Conservation (phyloP, 305 asterid genomes). For the Rubia balearica region DNA sequence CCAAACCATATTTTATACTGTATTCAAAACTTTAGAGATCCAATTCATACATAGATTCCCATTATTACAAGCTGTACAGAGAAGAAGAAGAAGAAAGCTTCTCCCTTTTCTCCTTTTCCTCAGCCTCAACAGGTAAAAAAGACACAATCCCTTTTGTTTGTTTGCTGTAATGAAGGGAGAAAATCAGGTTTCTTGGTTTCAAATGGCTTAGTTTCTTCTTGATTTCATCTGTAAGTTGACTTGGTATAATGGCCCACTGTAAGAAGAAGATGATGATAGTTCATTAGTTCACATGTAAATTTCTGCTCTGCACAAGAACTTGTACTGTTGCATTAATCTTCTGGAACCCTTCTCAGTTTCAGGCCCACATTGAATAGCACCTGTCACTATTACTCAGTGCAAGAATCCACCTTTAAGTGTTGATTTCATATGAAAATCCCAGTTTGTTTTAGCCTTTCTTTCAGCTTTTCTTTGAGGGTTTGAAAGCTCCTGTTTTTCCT, state of each 20-base stretch:
- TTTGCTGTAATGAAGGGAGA: slow-evolving; percentile 18
- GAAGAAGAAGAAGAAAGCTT: slow-evolving; percentile 17
- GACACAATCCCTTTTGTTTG: slow-evolving; percentile 21
- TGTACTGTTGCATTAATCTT: slow-evolving; percentile 66
- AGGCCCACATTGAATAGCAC: slow-evolving; percentile 23
- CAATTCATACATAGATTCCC: slow-evolving; percentile 61
- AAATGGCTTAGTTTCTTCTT: slow-evolving; percentile 7
- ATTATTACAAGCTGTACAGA: slow-evolving; percentile 25
- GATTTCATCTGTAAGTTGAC: slow-evolving; percentile 25
- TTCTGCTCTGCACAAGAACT: slow-evolving; percentile 23
- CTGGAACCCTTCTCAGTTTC: slow-evolving; percentile 17
- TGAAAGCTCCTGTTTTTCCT: neutral
- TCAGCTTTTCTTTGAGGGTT: slow-evolving; percentile 13
- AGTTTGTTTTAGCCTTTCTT: neutral
- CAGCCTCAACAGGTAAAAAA: slow-evolving; percentile 38
- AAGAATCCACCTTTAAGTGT: slow-evolving; percentile 20
- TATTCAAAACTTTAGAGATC: slow-evolving; percentile 62
- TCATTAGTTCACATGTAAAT: slow-evolving; percentile 48
- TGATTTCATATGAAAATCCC: slow-evolving; percentile 8
- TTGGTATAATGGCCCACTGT: slow-evolving; percentile 47
- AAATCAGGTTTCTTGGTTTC: slow-evolving; percentile 18
- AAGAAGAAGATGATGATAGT: slow-evolving; percentile 37
- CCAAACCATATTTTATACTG: slow-evolving; percentile 37
- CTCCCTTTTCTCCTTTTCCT: slow-evolving; percentile 24
- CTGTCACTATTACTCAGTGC: slow-evolving; percentile 26